phyloP scores from a whole-genome alignment of 305 asterid species.

The Rubia peregrina region DNA sequence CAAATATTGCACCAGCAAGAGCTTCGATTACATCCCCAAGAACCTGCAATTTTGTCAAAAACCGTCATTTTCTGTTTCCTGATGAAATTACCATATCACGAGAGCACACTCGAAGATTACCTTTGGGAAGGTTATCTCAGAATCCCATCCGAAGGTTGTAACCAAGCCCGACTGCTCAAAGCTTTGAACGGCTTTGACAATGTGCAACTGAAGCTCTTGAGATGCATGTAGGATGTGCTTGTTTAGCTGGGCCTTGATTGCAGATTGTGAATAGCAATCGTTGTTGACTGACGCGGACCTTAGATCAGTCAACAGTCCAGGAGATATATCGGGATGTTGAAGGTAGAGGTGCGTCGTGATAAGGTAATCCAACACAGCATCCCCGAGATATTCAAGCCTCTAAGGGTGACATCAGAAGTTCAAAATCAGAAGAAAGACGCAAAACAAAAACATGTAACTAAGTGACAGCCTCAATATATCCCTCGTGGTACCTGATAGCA shows the following conservation, averaged over 20 bases:
- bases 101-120: conserved; percentile 22
- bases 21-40: conserved; percentile 84
- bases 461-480: background rate
- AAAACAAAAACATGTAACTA: background rate
- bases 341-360: conserved; percentile 52
- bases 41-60: conserved; percentile 34
- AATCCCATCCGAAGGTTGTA: conserved; percentile 72
- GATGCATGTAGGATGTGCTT: conserved; percentile 69
- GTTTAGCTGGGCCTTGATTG: conserved; percentile 50
- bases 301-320: conserved; percentile 67
- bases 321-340: conserved; percentile 50
- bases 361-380: conserved; percentile 68
- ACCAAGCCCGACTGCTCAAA: conserved; percentile 16
- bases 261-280: conserved; percentile 60
- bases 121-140: conserved; percentile 60
- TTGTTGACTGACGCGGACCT: conserved; percentile 85
- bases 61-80: background rate
- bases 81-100: background rate
- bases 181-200: conserved; percentile 26
- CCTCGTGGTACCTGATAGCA: conserved; percentile 64
- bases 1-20: conserved; percentile 63
- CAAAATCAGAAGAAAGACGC: conserved; percentile 1
- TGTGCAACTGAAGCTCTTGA: conserved; percentile 51
- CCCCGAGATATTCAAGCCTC: conserved; percentile 90
- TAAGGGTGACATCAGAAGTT: conserved; percentile 9